A percentile compares a stretch with the other conserved stretches of the same genome.
These are phyloP conservation scores for Beauveria brongniartii DNA, from an alignment of 2,329 filamentous ascomycete genomes.

Conservation along the genomic window DNA sequence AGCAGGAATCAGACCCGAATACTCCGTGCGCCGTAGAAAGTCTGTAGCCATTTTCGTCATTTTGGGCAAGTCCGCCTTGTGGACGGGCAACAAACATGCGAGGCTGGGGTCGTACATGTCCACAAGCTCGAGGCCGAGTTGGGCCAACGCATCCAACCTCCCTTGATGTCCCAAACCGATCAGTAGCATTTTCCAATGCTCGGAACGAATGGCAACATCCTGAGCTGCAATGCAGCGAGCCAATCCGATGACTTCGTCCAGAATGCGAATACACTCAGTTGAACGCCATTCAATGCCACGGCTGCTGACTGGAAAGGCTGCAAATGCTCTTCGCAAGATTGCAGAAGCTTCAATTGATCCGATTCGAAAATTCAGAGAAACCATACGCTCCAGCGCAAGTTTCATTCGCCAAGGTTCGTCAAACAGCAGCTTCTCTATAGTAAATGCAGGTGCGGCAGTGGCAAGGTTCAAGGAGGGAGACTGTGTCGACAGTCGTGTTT, in stretches of 20 bases:
- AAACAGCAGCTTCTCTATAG: background rate
- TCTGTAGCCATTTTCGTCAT: background rate
- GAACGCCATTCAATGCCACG: background rate
- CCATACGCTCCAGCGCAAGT: background rate
- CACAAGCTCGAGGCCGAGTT: conserved; percentile 34
- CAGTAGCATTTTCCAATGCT: conserved; percentile 36
- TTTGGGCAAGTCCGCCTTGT: conserved; percentile 35
- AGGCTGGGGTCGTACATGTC: conserved; percentile 27
- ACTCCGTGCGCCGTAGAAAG: background rate
- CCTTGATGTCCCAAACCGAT: conserved; percentile 35
- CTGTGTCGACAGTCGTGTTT: conserved; percentile 12
- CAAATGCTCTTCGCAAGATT: conserved; percentile 3
- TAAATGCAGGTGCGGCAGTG: background rate
- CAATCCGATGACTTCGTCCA: conserved; percentile 4
- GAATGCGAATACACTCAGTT: background rate
- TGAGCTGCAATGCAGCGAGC: conserved; percentile 12
- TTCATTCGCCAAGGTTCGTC: conserved; percentile 6
- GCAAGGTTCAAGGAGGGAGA: background rate
- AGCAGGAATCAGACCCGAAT: conserved; percentile 20
- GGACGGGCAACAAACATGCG: conserved; percentile 32
- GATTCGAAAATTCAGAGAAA: background rate
- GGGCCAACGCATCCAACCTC: conserved; percentile 37
- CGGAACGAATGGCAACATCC: conserved; percentile 26
- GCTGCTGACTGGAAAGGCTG: background rate
- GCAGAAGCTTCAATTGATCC: background rate